Base-by-base conservation (phyloP, 345 rosid species). In the Eucalyptus cladocalyx region DNA sequence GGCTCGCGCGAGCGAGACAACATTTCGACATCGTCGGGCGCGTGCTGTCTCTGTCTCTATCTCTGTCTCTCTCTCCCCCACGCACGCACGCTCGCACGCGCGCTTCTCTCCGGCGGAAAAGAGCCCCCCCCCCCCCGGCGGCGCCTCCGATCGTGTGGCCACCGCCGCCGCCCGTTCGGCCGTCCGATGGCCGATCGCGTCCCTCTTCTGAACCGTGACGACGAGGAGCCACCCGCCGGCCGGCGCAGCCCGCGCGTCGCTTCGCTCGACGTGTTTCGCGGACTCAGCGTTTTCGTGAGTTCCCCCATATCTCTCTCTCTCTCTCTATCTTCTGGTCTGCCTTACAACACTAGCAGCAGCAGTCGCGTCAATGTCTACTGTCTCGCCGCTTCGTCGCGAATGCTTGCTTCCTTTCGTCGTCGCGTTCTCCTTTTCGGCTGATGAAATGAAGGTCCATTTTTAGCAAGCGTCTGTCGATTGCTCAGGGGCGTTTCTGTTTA, bases 191-290 rank as follows among this genome's bases (percentile, higher is more conserved):
- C 91, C 88, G 92, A 90, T 34, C 87, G 32, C 62, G 32, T 51
- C 85, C 88, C 89, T 14, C 88, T 91, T 56, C 89, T 88, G 62
- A 86, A n/a, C 30, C 7, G 5, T 11, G 91, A 10, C 26, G 90
- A 43, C 16, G 89, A 90, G 11, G 88, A 53, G 11, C 88, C 86
- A 19, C 60, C 34, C 9, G 18, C 88, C 87, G 60, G 10, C 87
- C 86, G 58, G 53, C 88, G 72, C 32, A 21, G 90, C 11, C 45
- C 91, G 26, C 95, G 94, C 17, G 87, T 91, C 87, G 91, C 91
- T 87, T 93, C 95, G 69, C 92, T 93, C 58, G 95, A 93, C 80
- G 95, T 91, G 89, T 92, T 93, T 40, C 95, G 95, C 60, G 95
- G 95, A 40, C 94, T 92, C 92, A 92, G 93, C 88, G 93, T 93